Percentiles rank a stretch among this genome's conserved stretches.
Evolutionary conservation across 306 rosid species (phyloP).

Genomic region (Trifolium fragiferum): DNA sequence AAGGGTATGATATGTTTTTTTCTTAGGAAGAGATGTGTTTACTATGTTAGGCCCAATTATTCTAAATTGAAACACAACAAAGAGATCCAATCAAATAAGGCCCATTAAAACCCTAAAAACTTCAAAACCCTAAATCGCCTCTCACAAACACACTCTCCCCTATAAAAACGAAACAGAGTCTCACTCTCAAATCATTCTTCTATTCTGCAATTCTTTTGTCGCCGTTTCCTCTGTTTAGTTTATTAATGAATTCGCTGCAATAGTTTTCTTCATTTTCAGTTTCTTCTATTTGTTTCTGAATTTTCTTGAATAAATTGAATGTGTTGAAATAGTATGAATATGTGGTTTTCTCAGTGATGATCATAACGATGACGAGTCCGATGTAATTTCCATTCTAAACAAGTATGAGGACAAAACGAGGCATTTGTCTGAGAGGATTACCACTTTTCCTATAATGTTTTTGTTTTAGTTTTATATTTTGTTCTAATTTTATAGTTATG

Average conservation of each 20-base stretch:
- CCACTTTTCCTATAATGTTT: background rate
- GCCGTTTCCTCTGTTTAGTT: background rate
- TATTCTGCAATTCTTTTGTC: background rate
- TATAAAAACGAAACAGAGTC: slow-evolving; percentile 31
- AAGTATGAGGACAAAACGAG: slow-evolving; percentile 86
- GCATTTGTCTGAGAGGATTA: slow-evolving; percentile 92
- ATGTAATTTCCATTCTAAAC: slow-evolving; percentile 63
- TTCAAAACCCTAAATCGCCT: slow-evolving; percentile 34
- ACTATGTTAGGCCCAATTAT: too few species aligned
- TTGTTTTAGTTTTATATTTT: rapidly evolving
- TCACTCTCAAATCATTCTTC: background rate
- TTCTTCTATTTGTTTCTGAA: background rate
- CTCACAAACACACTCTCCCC: background rate
- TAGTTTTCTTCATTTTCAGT: background rate
- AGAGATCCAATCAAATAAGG: background rate
- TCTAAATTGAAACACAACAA: background rate
- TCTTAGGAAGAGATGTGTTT: too few species aligned
- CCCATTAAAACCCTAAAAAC: background rate
- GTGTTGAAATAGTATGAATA: background rate
- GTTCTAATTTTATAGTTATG: too few species aligned
- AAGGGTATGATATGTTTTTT: too few species aligned
- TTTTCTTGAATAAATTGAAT: background rate
- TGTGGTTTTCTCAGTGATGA: slow-evolving; percentile 76
- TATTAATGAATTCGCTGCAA: background rate
- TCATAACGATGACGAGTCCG: slow-evolving; percentile 86